These are phyloP conservation scores for Papiliotrema laurentii DNA, from an alignment of 1,284 basidiomycete species.

Conservation along the genomic window DNA sequence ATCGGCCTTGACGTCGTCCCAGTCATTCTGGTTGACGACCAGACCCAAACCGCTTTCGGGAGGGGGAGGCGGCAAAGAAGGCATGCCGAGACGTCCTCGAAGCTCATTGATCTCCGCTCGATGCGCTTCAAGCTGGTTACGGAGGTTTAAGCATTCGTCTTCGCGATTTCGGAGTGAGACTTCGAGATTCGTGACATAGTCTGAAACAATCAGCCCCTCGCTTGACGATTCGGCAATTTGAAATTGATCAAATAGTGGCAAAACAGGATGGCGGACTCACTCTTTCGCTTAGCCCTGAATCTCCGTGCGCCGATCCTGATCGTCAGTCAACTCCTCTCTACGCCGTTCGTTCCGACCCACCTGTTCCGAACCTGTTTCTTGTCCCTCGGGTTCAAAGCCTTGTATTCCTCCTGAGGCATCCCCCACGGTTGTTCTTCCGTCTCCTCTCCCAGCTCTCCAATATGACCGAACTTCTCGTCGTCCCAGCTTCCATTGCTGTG, in stretches of 20 bases:
- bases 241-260: too few species aligned
- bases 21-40: constrained; percentile 4
- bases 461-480: constrained; percentile 1
- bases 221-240: background rate
- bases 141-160: constrained; percentile 19
- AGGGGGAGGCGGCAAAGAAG: constrained; percentile 6
- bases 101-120: constrained; percentile 33
- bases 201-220: too few species aligned
- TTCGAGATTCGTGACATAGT: constrained; percentile 27
- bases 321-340: too few species aligned
- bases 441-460: constrained; percentile 1
- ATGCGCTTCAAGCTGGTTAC: constrained; percentile 19
- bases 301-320: constrained; percentile 34
- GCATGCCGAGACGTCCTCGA: constrained; percentile 22
- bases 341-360: constrained; percentile 16
- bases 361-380: constrained; percentile 45
- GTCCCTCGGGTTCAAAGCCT: constrained; percentile 36
- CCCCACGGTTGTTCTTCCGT: constrained; percentile 38
- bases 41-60: constrained; percentile 10
- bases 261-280: constrained; percentile 31
- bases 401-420: constrained; percentile 44
- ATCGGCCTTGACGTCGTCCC: constrained; percentile 1
- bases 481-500: constrained; percentile 11
- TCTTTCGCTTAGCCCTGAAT: constrained; percentile 44
- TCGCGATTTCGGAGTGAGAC: constrained; percentile 10